Base-by-base conservation (phyloP, 129 eudicot genomes). In the Deinandra increscens region DNA sequence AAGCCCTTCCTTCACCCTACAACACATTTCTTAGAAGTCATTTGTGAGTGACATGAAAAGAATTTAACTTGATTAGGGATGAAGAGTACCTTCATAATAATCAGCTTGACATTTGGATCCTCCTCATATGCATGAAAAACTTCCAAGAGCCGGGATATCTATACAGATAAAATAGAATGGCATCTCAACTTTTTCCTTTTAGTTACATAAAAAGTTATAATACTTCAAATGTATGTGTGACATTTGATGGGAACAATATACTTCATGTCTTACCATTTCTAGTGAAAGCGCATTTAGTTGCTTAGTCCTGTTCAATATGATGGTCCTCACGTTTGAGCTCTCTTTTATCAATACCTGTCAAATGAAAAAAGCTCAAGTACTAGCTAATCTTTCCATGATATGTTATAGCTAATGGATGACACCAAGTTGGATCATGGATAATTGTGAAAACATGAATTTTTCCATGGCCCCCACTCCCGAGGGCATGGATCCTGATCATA, bases 1-100 rank as follows among this genome's bases (percentile, higher is more conserved):
- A 93, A 71, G 98, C 96, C 81, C 95, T 83, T 64, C 98, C 96
- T 59, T 81, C 85, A 41, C 98, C 96, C 96, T 92, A 49, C 44
- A 17, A 43, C 36, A 80, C 43, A 49, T 31, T 4, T 50, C 44
- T 44, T 14, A 31, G 60, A 63, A 63, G 37, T 33, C 41, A 53
- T 11, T 10, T 29, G 12, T 11, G 7, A 11, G 38, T 51, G 64
- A 53, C 9, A 60, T 49, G 31, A 69, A 69, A 23, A 50, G 43
- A 26, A 53, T 53, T 51, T 26, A 26, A 22, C 34, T 12, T 36
- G 17, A 9, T 41, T 22, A 37, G 5, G 26, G 39, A 46, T 39
- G 60, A 60, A 71, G 20, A 20, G 54, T 34, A 64, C 97, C 97
- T 91, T 91, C 84, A 88, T 3, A 48, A 91, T 78, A 60, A 91